Percentiles rank a stretch among this genome's conserved stretches.
phyloP scores from a whole-genome alignment of 169 alveolate species.

The Cryptosporidium xiaoi region DNA sequence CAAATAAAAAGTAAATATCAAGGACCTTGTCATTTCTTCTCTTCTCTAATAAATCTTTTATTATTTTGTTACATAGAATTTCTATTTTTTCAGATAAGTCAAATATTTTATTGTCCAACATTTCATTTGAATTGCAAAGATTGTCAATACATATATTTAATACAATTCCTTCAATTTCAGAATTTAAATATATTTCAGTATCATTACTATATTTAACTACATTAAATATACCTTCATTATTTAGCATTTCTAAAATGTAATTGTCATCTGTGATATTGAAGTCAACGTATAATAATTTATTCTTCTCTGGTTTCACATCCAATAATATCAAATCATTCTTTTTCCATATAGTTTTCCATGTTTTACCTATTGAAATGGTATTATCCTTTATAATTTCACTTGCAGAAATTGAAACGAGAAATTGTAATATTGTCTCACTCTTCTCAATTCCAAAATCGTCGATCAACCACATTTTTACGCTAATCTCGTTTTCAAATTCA shows the following conservation, averaged over 20 bases:
- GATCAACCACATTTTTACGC: conserved; percentile 4
- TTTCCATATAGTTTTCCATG: conserved; percentile 48
- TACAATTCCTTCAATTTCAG: no score
- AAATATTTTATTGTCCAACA: not conserved
- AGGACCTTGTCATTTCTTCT: not conserved
- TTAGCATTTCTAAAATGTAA: not conserved
- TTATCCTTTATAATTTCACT: not conserved
- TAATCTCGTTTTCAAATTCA: not conserved
- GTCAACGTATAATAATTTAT: not conserved
- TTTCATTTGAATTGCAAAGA: not conserved
- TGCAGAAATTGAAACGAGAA: not conserved
- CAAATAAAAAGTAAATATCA: conserved; percentile 16
- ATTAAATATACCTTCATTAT: not conserved
- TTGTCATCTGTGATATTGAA: not conserved
- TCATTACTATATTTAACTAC: not conserved
- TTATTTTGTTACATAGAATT: not conserved
- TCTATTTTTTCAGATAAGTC: conserved; percentile 11
- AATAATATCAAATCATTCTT: conserved; percentile 5
- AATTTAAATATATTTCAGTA: not conserved
- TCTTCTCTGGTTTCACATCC: not conserved
- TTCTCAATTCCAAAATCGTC: conserved; percentile 41
- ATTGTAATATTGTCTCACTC: not conserved
- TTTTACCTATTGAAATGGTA: not conserved
- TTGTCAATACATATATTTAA: not conserved
- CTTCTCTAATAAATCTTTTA: conserved; percentile 10